phyloP scores from a whole-genome alignment of 192 early-diverging fungal species.

The Gryganskiella cystojenkinii region DNA sequence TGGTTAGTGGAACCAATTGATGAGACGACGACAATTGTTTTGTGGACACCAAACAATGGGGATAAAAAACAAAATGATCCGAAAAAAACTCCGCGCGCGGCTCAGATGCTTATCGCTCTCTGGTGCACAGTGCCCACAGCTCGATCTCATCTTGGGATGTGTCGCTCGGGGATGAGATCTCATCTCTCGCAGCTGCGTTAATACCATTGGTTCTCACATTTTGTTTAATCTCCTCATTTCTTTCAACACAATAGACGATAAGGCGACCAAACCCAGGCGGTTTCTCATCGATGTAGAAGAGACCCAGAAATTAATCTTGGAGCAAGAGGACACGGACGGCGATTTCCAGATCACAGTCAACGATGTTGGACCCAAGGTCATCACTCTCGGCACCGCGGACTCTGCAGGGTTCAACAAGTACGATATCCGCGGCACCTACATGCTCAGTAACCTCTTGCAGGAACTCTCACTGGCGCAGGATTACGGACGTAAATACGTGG shows the following conservation, averaged over 20 bases:
- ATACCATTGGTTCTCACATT: background rate
- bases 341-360: constrained; percentile 94
- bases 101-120: too few relatives aligned
- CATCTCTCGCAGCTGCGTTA: too few relatives aligned
- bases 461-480: constrained; percentile 92
- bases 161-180: too few relatives aligned
- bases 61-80: background rate
- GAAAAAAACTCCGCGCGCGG: background rate
- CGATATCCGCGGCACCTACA: constrained; percentile 93
- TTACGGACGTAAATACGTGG: constrained; percentile 83
- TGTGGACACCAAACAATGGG: background rate
- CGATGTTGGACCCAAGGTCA: constrained; percentile 89
- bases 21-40: too few relatives aligned
- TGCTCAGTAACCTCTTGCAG: constrained; percentile 92
- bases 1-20: constrained; percentile 17
- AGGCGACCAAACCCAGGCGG: constrained; percentile 65
- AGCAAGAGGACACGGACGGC: constrained; percentile 94
- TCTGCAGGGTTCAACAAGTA: constrained; percentile 86
- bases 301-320: constrained; percentile 80
- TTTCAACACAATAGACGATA: constrained; percentile 72
- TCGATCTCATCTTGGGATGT: too few relatives aligned
- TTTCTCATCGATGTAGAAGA: constrained; percentile 88
- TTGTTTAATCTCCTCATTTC: too few relatives aligned
- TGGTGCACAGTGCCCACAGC: too few relatives aligned
- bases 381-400: constrained; percentile 83